phyloP scores from a whole-genome alignment of 192 early-diverging fungal genomes.

The Backusella macrospora region DNA sequence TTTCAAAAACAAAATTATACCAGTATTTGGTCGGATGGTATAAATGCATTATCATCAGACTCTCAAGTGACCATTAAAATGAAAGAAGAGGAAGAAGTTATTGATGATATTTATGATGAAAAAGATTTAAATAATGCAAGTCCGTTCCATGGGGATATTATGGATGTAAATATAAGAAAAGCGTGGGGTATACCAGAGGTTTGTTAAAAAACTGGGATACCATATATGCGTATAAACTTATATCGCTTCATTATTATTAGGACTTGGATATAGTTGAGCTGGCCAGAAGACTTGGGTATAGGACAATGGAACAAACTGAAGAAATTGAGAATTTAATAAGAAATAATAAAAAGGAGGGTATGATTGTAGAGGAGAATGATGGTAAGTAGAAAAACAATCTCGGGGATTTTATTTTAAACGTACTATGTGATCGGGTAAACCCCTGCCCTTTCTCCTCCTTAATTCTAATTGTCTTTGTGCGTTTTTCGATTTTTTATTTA shows the following conservation, averaged over 20 bases:
- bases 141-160: slow-evolving; percentile 21
- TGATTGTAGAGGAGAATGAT: slow-evolving; percentile 28
- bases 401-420: not conserved
- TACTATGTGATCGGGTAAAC: no score
- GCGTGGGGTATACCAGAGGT: slow-evolving; percentile 33
- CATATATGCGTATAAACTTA: not conserved
- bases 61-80: not conserved
- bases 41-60: no score
- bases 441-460: no score
- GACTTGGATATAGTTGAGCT: slow-evolving; percentile 31
- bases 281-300: slow-evolving; percentile 22
- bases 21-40: not conserved
- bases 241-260: not conserved
- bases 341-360: not conserved
- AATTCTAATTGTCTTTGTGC: no score
- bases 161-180: slow-evolving; percentile 5
- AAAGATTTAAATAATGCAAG: slow-evolving; percentile 19
- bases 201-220: not conserved
- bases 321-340: slow-evolving; percentile 26
- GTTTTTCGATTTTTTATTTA: not conserved
- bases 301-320: slow-evolving; percentile 28
- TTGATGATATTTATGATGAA: slow-evolving; percentile 32
- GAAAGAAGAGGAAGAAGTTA: not conserved
- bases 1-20: not conserved
- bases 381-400: slow-evolving; percentile 11